Evolutionary conservation across 495 filamentous ascomycete genomes (phyloP).

Genomic region (Physcia stellaris): DNA sequence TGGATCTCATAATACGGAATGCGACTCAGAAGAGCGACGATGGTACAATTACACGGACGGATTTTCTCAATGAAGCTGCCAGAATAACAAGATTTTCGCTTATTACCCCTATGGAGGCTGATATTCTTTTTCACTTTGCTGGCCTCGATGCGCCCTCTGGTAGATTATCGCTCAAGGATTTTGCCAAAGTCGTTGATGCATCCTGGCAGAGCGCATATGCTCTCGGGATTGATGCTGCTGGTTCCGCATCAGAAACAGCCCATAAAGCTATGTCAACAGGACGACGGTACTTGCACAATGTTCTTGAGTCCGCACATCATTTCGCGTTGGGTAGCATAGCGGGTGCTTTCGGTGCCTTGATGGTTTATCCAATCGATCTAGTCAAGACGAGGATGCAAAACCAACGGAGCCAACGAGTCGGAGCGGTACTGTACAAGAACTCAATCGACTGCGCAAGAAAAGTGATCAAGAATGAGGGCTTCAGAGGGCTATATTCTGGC

Average conservation of each 20-base stretch:
- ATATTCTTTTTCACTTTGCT: conserved; percentile 97
- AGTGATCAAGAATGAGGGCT: conserved; percentile 84
- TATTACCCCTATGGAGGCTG: conserved; percentile 97
- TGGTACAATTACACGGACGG: conserved; percentile 82
- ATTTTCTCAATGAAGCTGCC: conserved; percentile 91
- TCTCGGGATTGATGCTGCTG: conserved; percentile 24
- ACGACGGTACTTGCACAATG: conserved; percentile 40
- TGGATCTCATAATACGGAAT: conserved; percentile 79
- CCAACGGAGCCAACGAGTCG: conserved; percentile 67
- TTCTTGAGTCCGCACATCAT: conserved; percentile 72
- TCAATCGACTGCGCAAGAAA: conserved; percentile 86
- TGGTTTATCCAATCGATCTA: conserved; percentile 97
- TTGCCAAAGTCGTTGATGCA: conserved; percentile 86
- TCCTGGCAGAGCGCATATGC: conserved; percentile 62
- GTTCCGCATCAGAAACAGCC: conserved; percentile 29
- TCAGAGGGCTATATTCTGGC: conserved; percentile 81
- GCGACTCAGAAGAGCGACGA: conserved; percentile 73
- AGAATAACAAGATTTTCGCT: conserved; percentile 80
- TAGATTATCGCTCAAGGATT: conserved; percentile 67
- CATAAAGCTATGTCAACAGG: conserved; percentile 32
- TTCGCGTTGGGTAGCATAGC: conserved; percentile 80
- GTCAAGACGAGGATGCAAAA: conserved; percentile 99
- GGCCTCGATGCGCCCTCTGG: conserved; percentile 81
- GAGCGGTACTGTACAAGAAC: conserved; percentile 88
- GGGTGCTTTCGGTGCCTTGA: conserved; percentile 94